These are phyloP conservation scores for Rubus parviflorus DNA, from an alignment of 306 rosid genomes.

Conservation along the genomic window DNA sequence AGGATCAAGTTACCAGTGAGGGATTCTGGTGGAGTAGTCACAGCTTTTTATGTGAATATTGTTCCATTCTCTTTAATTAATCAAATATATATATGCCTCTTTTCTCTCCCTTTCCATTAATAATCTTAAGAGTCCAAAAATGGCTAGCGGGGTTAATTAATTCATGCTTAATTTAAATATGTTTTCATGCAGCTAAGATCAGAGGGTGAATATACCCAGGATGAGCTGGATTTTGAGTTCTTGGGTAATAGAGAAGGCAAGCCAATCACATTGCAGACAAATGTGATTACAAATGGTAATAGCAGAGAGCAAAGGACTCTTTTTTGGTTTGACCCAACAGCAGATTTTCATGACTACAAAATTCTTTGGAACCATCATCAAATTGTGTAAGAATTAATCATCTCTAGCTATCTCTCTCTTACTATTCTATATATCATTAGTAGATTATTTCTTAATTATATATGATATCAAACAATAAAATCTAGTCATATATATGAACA, in stretches of 20 bases:
- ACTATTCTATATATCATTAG: too few species aligned
- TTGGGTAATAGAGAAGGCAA: conserved; percentile 52
- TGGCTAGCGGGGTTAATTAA: background rate
- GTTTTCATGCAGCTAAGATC: conserved; percentile 38
- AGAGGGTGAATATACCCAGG: conserved; percentile 22
- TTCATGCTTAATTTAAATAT: background rate
- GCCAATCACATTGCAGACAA: conserved; percentile 50
- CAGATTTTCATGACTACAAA: conserved; percentile 40
- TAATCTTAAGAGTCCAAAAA: background rate
- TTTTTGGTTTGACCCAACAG: conserved; percentile 66
- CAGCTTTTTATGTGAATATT: conserved; percentile 44
- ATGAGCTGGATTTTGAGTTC: conserved; percentile 67
- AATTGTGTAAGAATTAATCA: conserved; percentile 45
- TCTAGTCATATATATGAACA: background rate
- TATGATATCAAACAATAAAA: too few species aligned
- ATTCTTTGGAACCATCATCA: conserved; percentile 65
- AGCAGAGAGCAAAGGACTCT: conserved; percentile 55
- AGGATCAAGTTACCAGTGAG: conserved; percentile 49
- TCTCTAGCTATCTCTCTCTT: too few species aligned
- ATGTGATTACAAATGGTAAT: conserved; percentile 45
- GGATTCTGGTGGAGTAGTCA: conserved; percentile 54
- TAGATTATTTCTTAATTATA: too few species aligned
- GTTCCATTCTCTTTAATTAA: background rate
- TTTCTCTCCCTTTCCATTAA: background rate
- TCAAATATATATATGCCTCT: background rate